A percentile compares a stretch with the other conserved stretches of the same genome.
Conservation (phyloP, 2,329 filamentous ascomycete genomes). For the Parafenestella ontariensis region DNA sequence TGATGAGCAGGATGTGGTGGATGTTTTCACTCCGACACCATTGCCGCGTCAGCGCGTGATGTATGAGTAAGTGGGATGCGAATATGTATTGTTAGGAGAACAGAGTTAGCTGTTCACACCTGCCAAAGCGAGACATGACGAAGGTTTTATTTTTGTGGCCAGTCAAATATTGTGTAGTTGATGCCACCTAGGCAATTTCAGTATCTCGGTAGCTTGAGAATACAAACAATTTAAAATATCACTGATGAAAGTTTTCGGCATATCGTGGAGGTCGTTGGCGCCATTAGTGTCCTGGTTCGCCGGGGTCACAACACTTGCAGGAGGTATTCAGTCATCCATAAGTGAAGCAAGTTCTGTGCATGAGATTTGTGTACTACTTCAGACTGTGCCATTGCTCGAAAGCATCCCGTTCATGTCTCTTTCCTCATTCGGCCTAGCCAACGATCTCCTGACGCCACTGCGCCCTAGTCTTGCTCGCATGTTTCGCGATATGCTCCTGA, state of each 20-base stretch:
- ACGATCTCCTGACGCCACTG: slow-evolving; percentile 31
- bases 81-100: background rate
- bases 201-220: too few relatives aligned
- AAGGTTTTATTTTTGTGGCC: too few relatives aligned
- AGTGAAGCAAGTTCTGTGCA: background rate
- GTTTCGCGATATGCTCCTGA: slow-evolving; percentile 33
- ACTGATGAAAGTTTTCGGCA: too few relatives aligned
- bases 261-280: background rate
- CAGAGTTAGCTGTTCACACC: too few relatives aligned
- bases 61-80: background rate
- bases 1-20: background rate
- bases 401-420: background rate
- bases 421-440: background rate
- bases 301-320: background rate
- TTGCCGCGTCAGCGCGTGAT: background rate
- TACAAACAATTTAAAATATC: too few relatives aligned
- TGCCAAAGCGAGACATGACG: too few relatives aligned
- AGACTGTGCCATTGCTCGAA: background rate
- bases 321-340: background rate
- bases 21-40: background rate
- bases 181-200: too few relatives aligned
- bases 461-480: slow-evolving; percentile 38
- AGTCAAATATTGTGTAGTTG: too few relatives aligned
- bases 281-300: background rate
- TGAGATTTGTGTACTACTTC: background rate